Evolutionary conservation across 75 land plant genomes (phyloP), one percentile per base, ranked within the genome.

Genomic region (Larix kaempferi): DNA sequence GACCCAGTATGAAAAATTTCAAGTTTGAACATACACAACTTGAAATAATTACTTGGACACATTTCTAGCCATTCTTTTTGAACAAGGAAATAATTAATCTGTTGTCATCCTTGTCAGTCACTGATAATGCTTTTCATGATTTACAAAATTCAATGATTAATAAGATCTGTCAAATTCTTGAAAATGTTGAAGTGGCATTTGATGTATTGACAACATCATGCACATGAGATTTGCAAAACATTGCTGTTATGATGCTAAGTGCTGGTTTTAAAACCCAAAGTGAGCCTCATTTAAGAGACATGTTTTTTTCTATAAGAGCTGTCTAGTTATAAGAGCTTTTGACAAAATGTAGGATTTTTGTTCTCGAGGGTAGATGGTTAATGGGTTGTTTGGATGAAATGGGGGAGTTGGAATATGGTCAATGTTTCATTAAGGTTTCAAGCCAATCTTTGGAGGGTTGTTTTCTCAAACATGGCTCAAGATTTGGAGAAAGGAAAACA

Each of bases 371-470:
- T 25, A 86, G 98, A 74, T 91, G 94, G 91, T 74, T 93, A 74
- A 83, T 95, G 91, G 98, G 98, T 3, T 91, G 94, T 76, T 71
- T 95, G 39, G 98, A 95, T 78, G 99, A 96, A 82, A 57, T 85
- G 3, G 90, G 83, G 33, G 76, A 90, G 82, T 83, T 96, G 35
- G 84, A 85, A 54, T 82, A 94, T 66, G 99, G 99, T 2, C 88
- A 94, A 60, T 94, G 97, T 79, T 96, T 91, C 76, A 83, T 96
- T 4, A 91, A 88, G 79, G 87, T 89, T 26, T 91, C 97, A 0
- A 77, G 23, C 6, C 91, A 91, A 37, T 76, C 80, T 4, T 29
- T 88, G 5, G 88, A 86, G 66, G 89, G 79, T 15, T 81, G 86
- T 56, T 81, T 87, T 74, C 67, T n/a, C 0, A 84, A 83, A 67